Base-by-base conservation (phyloP, 2,329 filamentous ascomycete genomes). In the Colletotrichum theobromicola region DNA sequence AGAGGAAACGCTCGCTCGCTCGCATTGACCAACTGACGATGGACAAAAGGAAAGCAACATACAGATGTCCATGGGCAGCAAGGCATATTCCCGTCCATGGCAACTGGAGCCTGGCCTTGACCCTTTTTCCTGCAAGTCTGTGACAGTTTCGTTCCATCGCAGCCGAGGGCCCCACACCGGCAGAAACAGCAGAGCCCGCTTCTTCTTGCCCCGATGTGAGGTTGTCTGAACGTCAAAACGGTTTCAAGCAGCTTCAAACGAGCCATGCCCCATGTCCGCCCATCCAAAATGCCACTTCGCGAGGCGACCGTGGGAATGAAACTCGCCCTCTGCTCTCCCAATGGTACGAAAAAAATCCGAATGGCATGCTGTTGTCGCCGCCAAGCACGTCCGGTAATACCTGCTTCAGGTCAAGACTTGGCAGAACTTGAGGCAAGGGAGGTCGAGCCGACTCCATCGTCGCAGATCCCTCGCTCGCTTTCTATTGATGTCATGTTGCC, bases 141-240 rank as follows among this genome's bases (percentile, higher is more conserved):
- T 67, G 55, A 67, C 72, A 63, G 62, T 67, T 67, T 63, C 34
- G 55, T 74, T 74, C 60, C 62, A 72, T 62, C 28, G 62, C 61
- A 74, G 16, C 67, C 67, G 67, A 67, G 60, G 55, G n/a, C 34
- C 37, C 72, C 72, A 66, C 67, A 61, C 61, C 67, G 68, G 68
- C 68, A 72, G 57, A 57, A 74, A 55, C 62, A 63, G 62, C 62
- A 35, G 46, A 63, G 32, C 62, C 57, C 72, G 72, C 68, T 60
- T 72, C 30, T 63, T 72, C 72, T 63, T 71, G 67, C 72, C 72
- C 61, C 57, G 7, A 62, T 2, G 67, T 71, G 72, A 71, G 32
- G 50, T 74, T 66, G 72, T 62, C 55, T 60, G 72, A 74, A 66
- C 61, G 61, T 71, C 67, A 71, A 74, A 67, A 71, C 61, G 53